A percentile compares a stretch with the other conserved stretches of the same genome.
Conservation (phyloP, 148 eudicot genomes). For the Cornus suecica region DNA sequence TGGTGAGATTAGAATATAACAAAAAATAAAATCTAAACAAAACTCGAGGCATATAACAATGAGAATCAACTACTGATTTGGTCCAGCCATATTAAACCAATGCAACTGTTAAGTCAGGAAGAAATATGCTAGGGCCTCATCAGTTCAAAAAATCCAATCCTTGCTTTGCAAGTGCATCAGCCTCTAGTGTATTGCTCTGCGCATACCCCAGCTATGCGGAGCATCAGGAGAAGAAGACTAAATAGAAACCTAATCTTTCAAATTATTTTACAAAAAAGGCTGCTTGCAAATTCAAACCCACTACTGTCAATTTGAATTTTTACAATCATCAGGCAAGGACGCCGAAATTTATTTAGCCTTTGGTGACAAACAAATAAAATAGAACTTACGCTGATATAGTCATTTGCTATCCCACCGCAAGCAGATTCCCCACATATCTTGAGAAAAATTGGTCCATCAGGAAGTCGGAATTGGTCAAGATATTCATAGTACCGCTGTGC, state of each 20-base stretch:
- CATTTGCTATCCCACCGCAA: conserved; percentile 77
- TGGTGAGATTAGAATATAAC: not conserved
- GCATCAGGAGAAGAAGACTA: not conserved
- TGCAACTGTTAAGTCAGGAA: not conserved
- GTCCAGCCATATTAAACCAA: not conserved
- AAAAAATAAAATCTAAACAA: not conserved
- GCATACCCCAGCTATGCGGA: no score
- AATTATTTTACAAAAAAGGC: no score
- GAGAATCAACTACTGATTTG: not conserved
- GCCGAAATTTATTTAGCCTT: no score
- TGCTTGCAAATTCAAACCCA: no score
- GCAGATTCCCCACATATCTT: conserved; percentile 88
- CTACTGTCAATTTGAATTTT: no score
- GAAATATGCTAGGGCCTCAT: not conserved
- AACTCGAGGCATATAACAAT: not conserved
- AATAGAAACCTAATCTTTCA: no score
- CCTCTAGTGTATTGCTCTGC: not conserved
- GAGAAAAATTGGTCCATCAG: conserved; percentile 90
- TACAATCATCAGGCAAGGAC: no score
- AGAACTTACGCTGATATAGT: conserved; percentile 71
- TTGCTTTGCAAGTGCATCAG: conserved; percentile 4
- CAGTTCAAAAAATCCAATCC: not conserved
- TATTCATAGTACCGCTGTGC: conserved; percentile 80
- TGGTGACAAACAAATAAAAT: not conserved
- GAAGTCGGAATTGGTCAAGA: conserved; percentile 68